Base-by-base conservation (phyloP, 257 asterid genomes). In the Salvia miltiorrhiza region DNA sequence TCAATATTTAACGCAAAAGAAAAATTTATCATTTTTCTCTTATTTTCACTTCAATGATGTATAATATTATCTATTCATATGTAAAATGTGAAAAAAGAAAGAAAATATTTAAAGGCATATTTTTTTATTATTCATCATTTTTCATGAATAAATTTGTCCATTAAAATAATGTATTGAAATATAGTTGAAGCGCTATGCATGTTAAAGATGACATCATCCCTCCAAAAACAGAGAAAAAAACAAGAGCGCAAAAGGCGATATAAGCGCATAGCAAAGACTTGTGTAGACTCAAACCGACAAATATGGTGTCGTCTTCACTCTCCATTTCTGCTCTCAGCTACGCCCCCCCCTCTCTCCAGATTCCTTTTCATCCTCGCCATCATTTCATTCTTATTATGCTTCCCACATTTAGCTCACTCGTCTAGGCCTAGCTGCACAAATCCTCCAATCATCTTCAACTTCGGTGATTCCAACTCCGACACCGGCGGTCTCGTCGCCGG, bases 391-490 rank as follows among this genome's bases (percentile, higher is more conserved):
- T 65, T 67, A 47, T 39, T 69, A 65, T 23, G 41, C 63, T 9
- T 65, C 8, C 77, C 78, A 5, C 77, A 12, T 66, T 72, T 58
- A 21, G 62, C 73, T 39, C 49, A 67, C 47, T 59, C 73, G 59
- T 48, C n/a, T n/a, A n/a, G n/a, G n/a, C n/a, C 74, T 20, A 32
- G 23, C 55, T 89, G 96, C 77, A 73, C 21, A 20, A 84, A 59
- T 20, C 76, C 86, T 37, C 95, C 97, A 3, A 24, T 82, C 54
- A 87, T 93, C 41, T 93, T 93, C 87, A 90, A 84, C 70, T 93
- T 93, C 73, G 98, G 98, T 32, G 97, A 93, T 71, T 93, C 98
- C 28, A 93, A 93, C 79, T 90, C 98, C 26, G 98, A 90, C 81
- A 88, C 98, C n/a, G 98, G 98, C 44, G 97, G 95, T 50, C 83